Evolutionary conservation across 805 yeast species (phyloP).

Genomic region (Cyberlindnera subsufficiens): DNA sequence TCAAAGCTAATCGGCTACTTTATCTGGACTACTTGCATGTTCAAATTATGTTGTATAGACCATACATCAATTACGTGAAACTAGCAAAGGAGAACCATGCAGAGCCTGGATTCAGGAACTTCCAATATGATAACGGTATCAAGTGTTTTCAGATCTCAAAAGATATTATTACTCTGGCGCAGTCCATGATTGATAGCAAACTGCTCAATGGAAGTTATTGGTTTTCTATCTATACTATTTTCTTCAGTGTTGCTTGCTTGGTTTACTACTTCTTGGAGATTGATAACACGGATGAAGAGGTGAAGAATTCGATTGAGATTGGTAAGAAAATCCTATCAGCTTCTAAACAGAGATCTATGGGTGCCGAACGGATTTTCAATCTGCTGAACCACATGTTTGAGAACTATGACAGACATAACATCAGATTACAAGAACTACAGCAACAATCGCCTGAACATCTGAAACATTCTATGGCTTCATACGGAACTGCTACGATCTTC

Average conservation of each 20-base stretch:
- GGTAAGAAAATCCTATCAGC: constrained; percentile 69
- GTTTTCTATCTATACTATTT: constrained; percentile 92
- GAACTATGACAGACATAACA: constrained; percentile 67
- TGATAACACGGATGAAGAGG: constrained; percentile 41
- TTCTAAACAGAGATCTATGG: constrained; percentile 66
- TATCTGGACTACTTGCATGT: constrained; percentile 75
- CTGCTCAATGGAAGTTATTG: constrained; percentile 84
- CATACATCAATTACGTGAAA: constrained; percentile 64
- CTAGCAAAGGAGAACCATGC: constrained; percentile 35
- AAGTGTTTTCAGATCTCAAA: constrained; percentile 84
- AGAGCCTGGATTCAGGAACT: constrained; percentile 17
- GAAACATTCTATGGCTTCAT: neutral
- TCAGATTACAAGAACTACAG: constrained; percentile 30
- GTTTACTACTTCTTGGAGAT: constrained; percentile 55
- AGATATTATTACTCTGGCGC: constrained; percentile 71
- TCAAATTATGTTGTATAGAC: constrained; percentile 80
- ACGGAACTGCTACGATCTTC: neutral
- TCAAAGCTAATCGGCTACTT: constrained; percentile 69
- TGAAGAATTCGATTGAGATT: constrained; percentile 66
- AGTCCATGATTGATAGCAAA: constrained; percentile 68
- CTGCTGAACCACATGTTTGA: constrained; percentile 74
- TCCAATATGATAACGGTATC: constrained; percentile 66
- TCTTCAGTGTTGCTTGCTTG: constrained; percentile 84
- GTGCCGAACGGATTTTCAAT: constrained; percentile 76
- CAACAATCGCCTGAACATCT: neutral